phyloP scores from a whole-genome alignment of 2,329 filamentous ascomycete species.

The Hypoxylon sp. region DNA sequence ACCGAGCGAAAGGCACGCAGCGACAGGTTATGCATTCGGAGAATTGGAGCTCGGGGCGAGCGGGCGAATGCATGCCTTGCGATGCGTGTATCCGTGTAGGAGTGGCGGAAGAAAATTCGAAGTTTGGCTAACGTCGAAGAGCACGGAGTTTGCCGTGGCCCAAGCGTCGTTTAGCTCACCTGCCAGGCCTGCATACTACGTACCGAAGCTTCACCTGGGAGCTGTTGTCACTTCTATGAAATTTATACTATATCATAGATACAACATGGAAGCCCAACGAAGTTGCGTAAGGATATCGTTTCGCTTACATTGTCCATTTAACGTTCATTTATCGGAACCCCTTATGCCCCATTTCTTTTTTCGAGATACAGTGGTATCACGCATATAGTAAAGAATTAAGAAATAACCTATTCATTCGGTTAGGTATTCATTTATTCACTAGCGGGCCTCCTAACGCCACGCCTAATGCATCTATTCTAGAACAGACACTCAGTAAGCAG shows the following conservation, averaged over 20 bases:
- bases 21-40: constrained; percentile 53
- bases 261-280: background rate
- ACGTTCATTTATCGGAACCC: too few relatives aligned
- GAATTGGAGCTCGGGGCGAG: constrained; percentile 52
- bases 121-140: constrained; percentile 16
- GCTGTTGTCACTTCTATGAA: background rate
- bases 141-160: constrained; percentile 30
- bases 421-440: background rate
- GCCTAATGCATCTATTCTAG: constrained; percentile 38
- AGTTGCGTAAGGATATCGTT: too few relatives aligned
- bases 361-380: background rate
- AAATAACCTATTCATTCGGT: background rate
- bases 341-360: background rate
- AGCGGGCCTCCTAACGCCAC: constrained; percentile 24
- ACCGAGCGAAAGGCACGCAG: constrained; percentile 51
- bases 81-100: constrained; percentile 13
- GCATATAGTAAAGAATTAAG: too few relatives aligned
- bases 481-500: constrained; percentile 45
- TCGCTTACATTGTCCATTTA: too few relatives aligned
- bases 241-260: background rate
- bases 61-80: constrained; percentile 51
- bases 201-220: constrained; percentile 14
- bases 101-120: constrained; percentile 23
- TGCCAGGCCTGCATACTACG: background rate
- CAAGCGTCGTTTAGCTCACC: constrained; percentile 22